Evolutionary conservation across 345 rosid genomes (phyloP).

Genomic region (Lepidium aucheri): DNA sequence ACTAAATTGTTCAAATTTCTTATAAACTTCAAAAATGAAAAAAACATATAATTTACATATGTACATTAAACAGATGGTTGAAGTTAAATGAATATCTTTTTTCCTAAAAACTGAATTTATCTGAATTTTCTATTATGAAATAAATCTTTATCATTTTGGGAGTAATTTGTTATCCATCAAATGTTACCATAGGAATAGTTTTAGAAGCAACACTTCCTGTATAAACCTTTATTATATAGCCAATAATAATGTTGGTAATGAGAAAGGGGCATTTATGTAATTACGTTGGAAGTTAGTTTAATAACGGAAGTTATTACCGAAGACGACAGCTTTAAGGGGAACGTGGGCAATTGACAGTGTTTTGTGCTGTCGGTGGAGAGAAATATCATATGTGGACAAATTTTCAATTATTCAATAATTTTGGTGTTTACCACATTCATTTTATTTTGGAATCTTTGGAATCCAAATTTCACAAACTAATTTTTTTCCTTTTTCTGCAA

Average conservation of each 20-base stretch:
- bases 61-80: not conserved
- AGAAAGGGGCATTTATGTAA: conserved; percentile 6
- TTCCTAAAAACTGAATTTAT: too few relatives aligned
- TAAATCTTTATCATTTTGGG: not conserved
- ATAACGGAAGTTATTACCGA: conserved; percentile 3
- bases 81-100: too few relatives aligned
- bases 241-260: not conserved
- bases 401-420: not conserved
- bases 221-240: not conserved
- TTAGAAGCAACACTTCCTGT: not conserved
- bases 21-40: too few relatives aligned
- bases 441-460: not conserved
- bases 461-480: not conserved
- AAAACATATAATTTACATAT: too few relatives aligned
- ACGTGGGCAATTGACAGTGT: conserved; percentile 22
- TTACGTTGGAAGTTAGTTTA: not conserved
- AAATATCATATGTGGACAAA: not conserved
- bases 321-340: conserved; percentile 26
- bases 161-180: not conserved
- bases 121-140: too few relatives aligned
- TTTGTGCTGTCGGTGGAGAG: conserved; percentile 24
- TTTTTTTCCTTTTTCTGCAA: not conserved
- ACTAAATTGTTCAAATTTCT: too few relatives aligned
- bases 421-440: not conserved
- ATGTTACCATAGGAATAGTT: not conserved